phyloP scores from a whole-genome alignment of 1,284 basidiomycete genomes.

The Apiotrichum sp. region DNA sequence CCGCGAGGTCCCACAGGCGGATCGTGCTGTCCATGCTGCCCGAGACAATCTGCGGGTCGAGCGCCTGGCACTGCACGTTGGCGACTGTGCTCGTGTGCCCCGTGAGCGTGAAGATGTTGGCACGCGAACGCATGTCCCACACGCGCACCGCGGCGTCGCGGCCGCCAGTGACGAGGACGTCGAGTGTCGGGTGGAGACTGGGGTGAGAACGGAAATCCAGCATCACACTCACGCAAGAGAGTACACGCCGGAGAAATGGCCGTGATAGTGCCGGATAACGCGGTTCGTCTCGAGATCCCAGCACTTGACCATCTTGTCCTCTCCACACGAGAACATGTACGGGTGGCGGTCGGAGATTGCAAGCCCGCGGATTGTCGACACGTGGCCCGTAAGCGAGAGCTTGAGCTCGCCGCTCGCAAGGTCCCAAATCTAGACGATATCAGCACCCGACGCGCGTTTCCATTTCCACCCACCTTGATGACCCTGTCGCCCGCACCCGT shows the following conservation, averaged over 20 bases:
- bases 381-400: slow-evolving; percentile 92
- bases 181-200: slow-evolving; percentile 87
- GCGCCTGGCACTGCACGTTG: slow-evolving; percentile 88
- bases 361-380: slow-evolving; percentile 89
- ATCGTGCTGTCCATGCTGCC: slow-evolving; percentile 98
- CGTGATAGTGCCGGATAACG: slow-evolving; percentile 96
- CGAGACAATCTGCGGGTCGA: slow-evolving; percentile 95
- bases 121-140: slow-evolving; percentile 99
- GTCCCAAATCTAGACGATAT: slow-evolving; percentile 72
- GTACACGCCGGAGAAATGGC: slow-evolving; percentile 95
- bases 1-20: slow-evolving; percentile 94
- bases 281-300: slow-evolving; percentile 99
- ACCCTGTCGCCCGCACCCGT: slow-evolving; percentile 96
- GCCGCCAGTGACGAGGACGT: slow-evolving; percentile 88
- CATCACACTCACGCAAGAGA: slow-evolving; percentile 55
- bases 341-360: slow-evolving; percentile 90
- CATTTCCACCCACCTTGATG: slow-evolving; percentile 58
- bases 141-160: slow-evolving; percentile 89
- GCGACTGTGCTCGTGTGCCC: slow-evolving; percentile 94
- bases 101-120: slow-evolving; percentile 84
- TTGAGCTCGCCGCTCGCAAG: slow-evolving; percentile 92
- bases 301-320: slow-evolving; percentile 99
- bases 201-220: neutral
- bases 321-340: slow-evolving; percentile 93
- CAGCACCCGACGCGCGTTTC: neutral